A percentile compares a stretch with the other conserved stretches of the same genome.
phyloP scores from a whole-genome alignment of 441 rosid species.

The Jatropha podagrica region DNA sequence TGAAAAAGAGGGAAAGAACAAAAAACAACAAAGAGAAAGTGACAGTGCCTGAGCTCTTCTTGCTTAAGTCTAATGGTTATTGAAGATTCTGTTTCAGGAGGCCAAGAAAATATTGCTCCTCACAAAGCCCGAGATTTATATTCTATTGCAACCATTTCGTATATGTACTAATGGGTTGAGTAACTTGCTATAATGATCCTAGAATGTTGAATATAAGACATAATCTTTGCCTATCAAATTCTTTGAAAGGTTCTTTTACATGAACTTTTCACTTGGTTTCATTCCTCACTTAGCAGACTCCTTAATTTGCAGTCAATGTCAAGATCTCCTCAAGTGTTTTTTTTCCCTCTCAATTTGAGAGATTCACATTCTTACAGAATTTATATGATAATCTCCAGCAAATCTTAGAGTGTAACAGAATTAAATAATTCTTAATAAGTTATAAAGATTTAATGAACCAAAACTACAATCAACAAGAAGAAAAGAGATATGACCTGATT shows the following conservation, averaged over 20 bases:
- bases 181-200: slow-evolving; percentile 1
- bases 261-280: neutral
- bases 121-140: neutral
- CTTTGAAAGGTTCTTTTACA: neutral
- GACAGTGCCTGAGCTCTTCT: neutral
- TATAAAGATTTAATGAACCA: neutral
- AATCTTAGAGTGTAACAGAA: neutral
- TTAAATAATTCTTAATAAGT: neutral
- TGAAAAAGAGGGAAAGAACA: neutral
- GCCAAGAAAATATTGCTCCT: neutral
- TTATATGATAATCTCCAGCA: neutral
- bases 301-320: neutral
- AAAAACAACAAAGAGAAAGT: neutral
- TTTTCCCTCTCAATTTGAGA: neutral
- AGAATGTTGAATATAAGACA: neutral
- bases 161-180: neutral
- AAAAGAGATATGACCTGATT: slow-evolving; percentile 58
- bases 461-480: neutral
- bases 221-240: neutral
- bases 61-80: neutral
- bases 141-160: neutral
- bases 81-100: neutral
- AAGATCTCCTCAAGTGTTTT: neutral
- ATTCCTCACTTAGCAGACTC: neutral
- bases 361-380: neutral